phyloP scores from a whole-genome alignment of 169 alveolate species.

The Plasmodium berghei region DNA sequence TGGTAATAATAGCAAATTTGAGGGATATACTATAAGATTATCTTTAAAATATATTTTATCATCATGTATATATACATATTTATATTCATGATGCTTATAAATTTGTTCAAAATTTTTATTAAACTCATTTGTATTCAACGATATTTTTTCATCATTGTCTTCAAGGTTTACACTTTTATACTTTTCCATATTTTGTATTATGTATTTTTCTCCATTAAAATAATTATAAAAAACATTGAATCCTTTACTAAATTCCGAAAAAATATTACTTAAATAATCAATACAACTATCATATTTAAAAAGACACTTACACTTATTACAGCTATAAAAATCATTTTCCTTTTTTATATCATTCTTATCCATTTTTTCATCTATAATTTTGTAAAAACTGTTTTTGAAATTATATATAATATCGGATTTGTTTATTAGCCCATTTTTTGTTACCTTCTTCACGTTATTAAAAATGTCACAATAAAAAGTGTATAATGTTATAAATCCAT shows the following conservation, averaged over 20 bases:
- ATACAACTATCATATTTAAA: constrained; percentile 43
- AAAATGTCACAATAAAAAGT: constrained; percentile 24
- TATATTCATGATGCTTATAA: constrained; percentile 34
- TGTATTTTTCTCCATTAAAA: constrained; percentile 29
- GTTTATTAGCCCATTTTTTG: background rate
- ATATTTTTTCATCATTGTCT: background rate
- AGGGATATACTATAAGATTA: constrained; percentile 29
- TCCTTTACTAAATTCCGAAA: constrained; percentile 1
- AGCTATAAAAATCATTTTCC: constrained; percentile 18
- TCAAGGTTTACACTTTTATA: background rate
- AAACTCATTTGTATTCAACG: background rate
- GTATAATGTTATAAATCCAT: constrained; percentile 56
- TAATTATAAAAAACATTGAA: background rate
- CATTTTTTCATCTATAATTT: constrained; percentile 28
- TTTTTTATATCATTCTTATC: constrained; percentile 32
- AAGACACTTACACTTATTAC: constrained; percentile 40
- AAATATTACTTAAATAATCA: constrained; percentile 12
- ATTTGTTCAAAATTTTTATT: constrained; percentile 17
- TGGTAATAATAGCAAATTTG: constrained; percentile 44
- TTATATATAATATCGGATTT: constrained; percentile 12
- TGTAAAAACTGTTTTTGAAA: constrained; percentile 5
- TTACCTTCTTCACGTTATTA: constrained; percentile 12
- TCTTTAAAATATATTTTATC: constrained; percentile 2
- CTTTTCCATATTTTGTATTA: constrained; percentile 16
- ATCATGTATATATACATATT: constrained; percentile 57